Evolutionary conservation across 2,329 filamentous ascomycete genomes (phyloP), one percentile per base, ranked within the genome.

Genomic region (Colletotrichum higginsianum): DNA sequence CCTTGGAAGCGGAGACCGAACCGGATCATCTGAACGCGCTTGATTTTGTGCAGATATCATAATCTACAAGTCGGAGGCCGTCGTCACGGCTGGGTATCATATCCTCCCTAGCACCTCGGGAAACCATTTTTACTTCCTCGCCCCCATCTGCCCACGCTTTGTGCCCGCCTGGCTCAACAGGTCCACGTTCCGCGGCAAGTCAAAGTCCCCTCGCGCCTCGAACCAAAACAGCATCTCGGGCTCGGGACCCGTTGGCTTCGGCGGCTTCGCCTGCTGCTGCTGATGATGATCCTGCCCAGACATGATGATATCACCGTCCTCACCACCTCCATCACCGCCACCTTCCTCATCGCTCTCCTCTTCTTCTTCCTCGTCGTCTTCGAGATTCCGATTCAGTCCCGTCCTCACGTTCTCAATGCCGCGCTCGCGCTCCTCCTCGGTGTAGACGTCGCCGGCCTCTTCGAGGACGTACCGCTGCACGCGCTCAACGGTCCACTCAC

Each of bases 341-440:
- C 87, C 86, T 0, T 85, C 87, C 0, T 87, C 87, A 0, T 87
- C 87, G 0, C 88, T 88, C 0, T 89, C 88, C 0, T 90, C 90
- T 0, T 88, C 86, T 0, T 91, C 88, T 0, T 86, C 84, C 0
- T 84, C 83, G 0, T 86, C 84, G 26, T 87, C 85, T 60, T 87
- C 86, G 15, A 90, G 76, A 3, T 81, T 85, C 75, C 89, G 86
- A 78, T 81, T 87, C 78, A 96, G 80, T 0, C 94, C 94, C 0
- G 93, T 96, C 47, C 91, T 86, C 56, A 95, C 92, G 75, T 90
- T 92, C 77, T 93, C 88, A 13, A 92, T 80, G 8, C 93, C 94
- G 70, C 79, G 75, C 70, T 88, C 89, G 62, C 88, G 86, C 84
- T 96, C 94, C 76, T 92, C 91, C 4, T 89, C 84, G 2, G 93